Evolutionary conservation across 2,329 filamentous ascomycete species (phyloP), one percentile per base, ranked within the genome.

Genomic region (Scedosporium dehoogii): DNA sequence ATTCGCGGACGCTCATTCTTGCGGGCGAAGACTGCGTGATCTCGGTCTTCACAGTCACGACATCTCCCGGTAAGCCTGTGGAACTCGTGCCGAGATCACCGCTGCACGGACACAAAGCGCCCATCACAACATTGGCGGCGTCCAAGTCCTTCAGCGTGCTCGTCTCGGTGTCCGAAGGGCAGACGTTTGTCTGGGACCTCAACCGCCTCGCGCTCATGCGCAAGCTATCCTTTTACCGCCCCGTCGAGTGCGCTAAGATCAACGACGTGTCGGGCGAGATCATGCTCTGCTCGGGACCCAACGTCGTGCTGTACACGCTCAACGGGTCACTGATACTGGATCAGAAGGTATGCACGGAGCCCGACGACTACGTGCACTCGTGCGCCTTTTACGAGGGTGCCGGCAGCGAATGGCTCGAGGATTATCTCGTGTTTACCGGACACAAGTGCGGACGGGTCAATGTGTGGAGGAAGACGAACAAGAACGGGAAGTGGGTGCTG

Each of bases 381-480:
- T 94, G 92, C 66, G 90, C 92, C 2, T 96, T 96, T 73, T 97
- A 97, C 74, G 92, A 97, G 72, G 93, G 93, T 0, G 83, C 86
- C 0, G 89, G 88, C 2, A 94, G 92, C 68, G 94, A 97, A 74
- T 97, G 92, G 91, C 80, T 96, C 3, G 91, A 96, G 74, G 87
- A 88, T 62, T 87, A 88, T 64, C 79, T 99, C 53, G 78, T 97
- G 44, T 92, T 99, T 66, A 97, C 93, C 0, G 94, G 94, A 0
- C 94, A 97, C 71, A 81, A 85, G 66, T 81, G 87, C 60, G 94
- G 94, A 0, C 81, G 92, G 14, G 92, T 96, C 41, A 96, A 96
- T 69, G 85, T 90, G 21, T 89, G 88, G 85, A 78, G 79, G 59
- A 82, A 83, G 67, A 75, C 86, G 14, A 75, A 81, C 21, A 70